These are phyloP conservation scores for Stereocaulon alpinum DNA, from an alignment of 495 filamentous ascomycete species.

Conservation along the genomic window DNA sequence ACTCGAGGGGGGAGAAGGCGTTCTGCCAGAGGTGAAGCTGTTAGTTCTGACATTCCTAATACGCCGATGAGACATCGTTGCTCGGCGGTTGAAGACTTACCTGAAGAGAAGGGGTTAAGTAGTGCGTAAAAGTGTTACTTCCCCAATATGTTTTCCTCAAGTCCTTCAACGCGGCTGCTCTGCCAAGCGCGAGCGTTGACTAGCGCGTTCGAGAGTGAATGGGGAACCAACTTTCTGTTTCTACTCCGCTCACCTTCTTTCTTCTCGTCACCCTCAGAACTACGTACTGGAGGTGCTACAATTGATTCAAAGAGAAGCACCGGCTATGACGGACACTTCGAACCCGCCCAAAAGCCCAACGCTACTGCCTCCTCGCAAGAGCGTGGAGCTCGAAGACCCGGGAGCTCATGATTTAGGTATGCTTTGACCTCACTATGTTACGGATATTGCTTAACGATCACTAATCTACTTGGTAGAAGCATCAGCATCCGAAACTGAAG, in stretches of 20 bases:
- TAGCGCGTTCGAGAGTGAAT: no score
- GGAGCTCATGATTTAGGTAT: slow-evolving; percentile 77
- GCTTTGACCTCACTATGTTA: slow-evolving; percentile 15
- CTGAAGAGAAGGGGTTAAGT: neutral
- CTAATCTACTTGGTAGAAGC: slow-evolving; percentile 26
- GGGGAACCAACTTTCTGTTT: no score
- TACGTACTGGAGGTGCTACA: neutral
- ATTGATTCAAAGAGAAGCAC: neutral
- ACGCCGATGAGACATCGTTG: neutral
- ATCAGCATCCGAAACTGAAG: slow-evolving; percentile 53
- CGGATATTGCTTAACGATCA: neutral
- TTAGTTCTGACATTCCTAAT: neutral
- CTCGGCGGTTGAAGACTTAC: neutral
- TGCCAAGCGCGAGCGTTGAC: no score
- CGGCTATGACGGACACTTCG: slow-evolving; percentile 9
- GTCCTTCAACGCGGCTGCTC: neutral
- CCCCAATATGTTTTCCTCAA: neutral
- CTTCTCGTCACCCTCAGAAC: neutral
- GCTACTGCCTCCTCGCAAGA: slow-evolving; percentile 58
- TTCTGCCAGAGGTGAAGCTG: neutral
- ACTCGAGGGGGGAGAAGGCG: neutral
- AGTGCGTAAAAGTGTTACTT: neutral
- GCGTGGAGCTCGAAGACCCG: slow-evolving; percentile 58
- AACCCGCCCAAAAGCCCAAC: slow-evolving; percentile 15
- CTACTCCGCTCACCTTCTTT: neutral